Base-by-base conservation (phyloP, 1,284 basidiomycete species). In the Lignosus rhinocerotis region DNA sequence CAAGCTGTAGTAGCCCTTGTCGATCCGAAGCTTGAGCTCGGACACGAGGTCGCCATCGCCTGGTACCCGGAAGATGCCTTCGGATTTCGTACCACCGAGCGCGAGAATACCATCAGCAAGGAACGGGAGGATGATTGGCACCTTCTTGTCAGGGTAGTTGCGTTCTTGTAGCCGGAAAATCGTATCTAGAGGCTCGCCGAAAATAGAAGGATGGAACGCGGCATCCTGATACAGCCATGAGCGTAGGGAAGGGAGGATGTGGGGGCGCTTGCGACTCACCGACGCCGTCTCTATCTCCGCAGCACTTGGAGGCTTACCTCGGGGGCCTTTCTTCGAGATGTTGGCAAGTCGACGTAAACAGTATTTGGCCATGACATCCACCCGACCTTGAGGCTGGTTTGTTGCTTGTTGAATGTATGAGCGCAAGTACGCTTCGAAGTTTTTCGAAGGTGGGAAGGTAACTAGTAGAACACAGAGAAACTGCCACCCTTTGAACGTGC, bases 121-220 rank as follows among this genome's bases (percentile, higher is more conserved):
- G 80, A 96, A 96, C 17, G 93, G 92, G 4, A 96, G 84, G 67
- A 96, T 90, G 72, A 95, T 92, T 12, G 94, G 94, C 7, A 96
- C 87, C 72, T 88, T 89, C 63, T 90, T 85, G 53, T 85, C 80
- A 2, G 93, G 91, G 67, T 96, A 95, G 43, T 87, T 92, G 42
- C 89, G 84, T 66, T 87, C 86, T 73, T 96, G 94, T 11, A 94
- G 76, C 51, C 89, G 81, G 76, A 92, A 89, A 62, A 93, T 88
- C 19, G 86, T 86, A 62, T 92, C 88, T 9, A 97, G 78, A 0
- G 90, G 88, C 76, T 95, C 93, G 45, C 93, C 93, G 69, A 96
- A 97, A 0, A 92, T 94, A 1, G 92, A 94, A 0, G 94, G 93
- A 66, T 94, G 91, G 76, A 96, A 97, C 1, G 94, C 94, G 31